These are phyloP conservation scores for Benincasa hispida DNA, from an alignment of 306 rosid species.

Conservation along the genomic window DNA sequence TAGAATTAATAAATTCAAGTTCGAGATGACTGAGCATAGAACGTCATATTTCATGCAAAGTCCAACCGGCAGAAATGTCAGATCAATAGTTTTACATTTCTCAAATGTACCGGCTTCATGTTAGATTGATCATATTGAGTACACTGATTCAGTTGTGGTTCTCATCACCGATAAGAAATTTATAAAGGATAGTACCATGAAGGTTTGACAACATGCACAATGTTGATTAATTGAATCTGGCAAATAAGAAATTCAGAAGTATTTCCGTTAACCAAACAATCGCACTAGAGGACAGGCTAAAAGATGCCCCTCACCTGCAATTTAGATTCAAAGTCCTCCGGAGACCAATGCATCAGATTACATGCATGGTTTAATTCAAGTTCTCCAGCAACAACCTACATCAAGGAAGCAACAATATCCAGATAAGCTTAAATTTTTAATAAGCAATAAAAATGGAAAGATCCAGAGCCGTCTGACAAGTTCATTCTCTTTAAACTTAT, in stretches of 20 bases:
- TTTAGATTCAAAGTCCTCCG: conserved; percentile 85
- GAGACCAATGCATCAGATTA: conserved; percentile 86
- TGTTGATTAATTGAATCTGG: not conserved
- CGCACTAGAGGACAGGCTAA: not conserved
- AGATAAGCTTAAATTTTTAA: not conserved
- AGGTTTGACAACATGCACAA: not conserved
- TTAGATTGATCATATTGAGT: not conserved
- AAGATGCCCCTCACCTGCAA: conserved; percentile 47
- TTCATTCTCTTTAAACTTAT: not conserved
- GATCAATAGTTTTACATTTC: not conserved
- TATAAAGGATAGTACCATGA: not conserved
- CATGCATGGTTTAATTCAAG: conserved; percentile 82
- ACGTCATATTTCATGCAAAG: not conserved
- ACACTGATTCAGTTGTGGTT: not conserved
- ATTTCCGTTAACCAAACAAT: not conserved
- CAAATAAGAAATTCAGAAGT: not conserved
- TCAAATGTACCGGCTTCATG: not conserved
- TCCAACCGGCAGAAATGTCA: not conserved
- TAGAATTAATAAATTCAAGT: not conserved
- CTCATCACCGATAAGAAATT: not conserved
- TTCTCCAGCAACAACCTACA: conserved; percentile 93
- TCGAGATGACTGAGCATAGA: not conserved
- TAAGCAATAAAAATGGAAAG: not conserved
- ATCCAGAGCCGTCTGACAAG: not conserved
- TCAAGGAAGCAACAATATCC: conserved; percentile 1